Base-by-base conservation (phyloP, 176 grass and related monocot genomes). In the Puya raimondii region DNA sequence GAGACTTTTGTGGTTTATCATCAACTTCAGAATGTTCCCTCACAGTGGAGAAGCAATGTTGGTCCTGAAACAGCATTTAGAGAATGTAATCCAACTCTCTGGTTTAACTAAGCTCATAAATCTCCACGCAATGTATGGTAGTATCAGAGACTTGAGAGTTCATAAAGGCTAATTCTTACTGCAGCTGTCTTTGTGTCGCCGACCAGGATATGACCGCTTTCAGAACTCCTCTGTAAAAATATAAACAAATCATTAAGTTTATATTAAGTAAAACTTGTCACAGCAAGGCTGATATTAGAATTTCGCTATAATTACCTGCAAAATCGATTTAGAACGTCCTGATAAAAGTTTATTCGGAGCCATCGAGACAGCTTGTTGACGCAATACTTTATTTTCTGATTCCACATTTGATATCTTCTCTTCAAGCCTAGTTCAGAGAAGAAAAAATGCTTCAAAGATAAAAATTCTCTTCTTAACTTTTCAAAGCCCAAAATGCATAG, bases 341-440 rank as follows among this genome's bases (percentile, higher is more conserved):
- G 87, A 86, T 21, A 93, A 83, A 72, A 88, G 81, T 91, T 99
- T 99, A 78, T 72, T 92, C 77, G 89, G 86, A 80, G 94, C 87
- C 83, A 96, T 80, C 67, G 88, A 91, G 47, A 99, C 89, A 85
- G 87, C 89, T 84, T 99, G 94, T 78, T 93, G 94, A 64, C 94
- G 94, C 58, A 99, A 87, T 17, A 99, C 94, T 93, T 99, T 99
- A 84, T 99, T 99, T 86, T 99, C 94, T 69, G 94, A 99, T 65
- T 99, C 94, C 53, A 99, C 84, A 74, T 99, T 99, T 80, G 94
- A 72, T 12, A 93, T 79, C 78, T 99, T 99, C 80, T 99, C 94
- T 67, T 99, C 94, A 85, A 99, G 67, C 79, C 94, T 99, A 79
- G 74, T 79, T 64, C 51, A 86, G 51, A 81, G 74, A 22, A 81